Evolutionary conservation across 257 asterid species (phyloP), one percentile per base, ranked within the genome.

Genomic region (Solanum gandarillasii): DNA sequence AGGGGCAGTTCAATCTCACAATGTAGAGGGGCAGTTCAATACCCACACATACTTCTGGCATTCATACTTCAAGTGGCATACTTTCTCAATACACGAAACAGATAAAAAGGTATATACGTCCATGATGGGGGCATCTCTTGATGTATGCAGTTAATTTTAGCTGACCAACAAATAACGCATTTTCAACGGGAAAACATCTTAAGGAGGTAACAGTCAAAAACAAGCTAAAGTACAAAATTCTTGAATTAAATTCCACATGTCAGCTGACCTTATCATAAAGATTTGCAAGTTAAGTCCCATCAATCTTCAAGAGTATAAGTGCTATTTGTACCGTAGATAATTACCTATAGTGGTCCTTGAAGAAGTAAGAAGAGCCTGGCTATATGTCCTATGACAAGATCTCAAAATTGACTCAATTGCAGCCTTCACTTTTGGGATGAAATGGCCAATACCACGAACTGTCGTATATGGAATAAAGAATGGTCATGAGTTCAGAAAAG

Each of bases 341-440:
- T 89, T 93, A 97, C 99, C 99, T 86, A 92, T 92, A 16, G 98
- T 95, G 87, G 99, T 96, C 97, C 93, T 96, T 89, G 99, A 97
- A 89, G 99, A 97, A 86, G 98, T 97, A 87, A 97, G 96, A 88
- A 97, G 98, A 86, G 99, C 99, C 91, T 94, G 98, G 86, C 98
- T 92, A 38, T 94, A 96, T 83, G 95, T 93, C 89, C 90, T 93
- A 90, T 97, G 95, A 93, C 99, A 96, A 89, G 99, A 93, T 88
- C 97, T 97, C 94, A 97, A 86, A 89, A 96, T 93, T 87, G 98
- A 94, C 89, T 97, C 99, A 83, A 97, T 97, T 87, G 99, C 98
- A 87, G 98, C 95, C 94, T 97, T 97, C 82, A 97, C 99, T 93
- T 96, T 97, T 83, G 99, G 99, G 88, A 97, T 94, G 92, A 95